Evolutionary conservation across 2,329 filamentous ascomycete genomes (phyloP).

Genomic region (Pleoardoris graminearum): DNA sequence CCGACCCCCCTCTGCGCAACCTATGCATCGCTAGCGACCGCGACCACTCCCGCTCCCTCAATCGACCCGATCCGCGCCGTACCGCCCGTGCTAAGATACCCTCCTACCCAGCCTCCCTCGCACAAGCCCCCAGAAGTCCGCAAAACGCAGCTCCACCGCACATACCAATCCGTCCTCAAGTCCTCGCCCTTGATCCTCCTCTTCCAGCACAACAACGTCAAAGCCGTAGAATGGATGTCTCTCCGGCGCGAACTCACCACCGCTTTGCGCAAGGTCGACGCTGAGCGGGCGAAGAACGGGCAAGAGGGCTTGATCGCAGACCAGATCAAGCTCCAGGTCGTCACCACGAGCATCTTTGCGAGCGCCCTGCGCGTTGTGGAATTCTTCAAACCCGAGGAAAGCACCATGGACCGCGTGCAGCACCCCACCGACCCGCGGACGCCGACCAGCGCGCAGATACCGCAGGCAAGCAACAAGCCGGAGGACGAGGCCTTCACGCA

Average conservation of each 20-base stretch:
- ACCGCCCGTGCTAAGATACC: constrained; percentile 55
- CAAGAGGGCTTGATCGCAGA: constrained; percentile 54
- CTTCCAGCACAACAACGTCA: constrained; percentile 80
- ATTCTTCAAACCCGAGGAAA: constrained; percentile 61
- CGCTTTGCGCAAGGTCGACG: constrained; percentile 68
- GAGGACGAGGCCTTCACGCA: constrained; percentile 62
- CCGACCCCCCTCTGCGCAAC: constrained; percentile 42
- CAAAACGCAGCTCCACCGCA: constrained; percentile 84
- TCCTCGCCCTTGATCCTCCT: constrained; percentile 83
- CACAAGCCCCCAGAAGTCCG: constrained; percentile 83
- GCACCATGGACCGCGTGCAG: constrained; percentile 22
- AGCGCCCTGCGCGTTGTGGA: constrained; percentile 84
- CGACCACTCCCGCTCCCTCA: constrained; percentile 57
- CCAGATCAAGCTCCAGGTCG: constrained; percentile 74
- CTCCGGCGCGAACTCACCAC: constrained; percentile 69
- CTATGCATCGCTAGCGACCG: constrained; percentile 57
- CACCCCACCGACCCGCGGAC: constrained; percentile 39
- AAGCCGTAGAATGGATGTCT: constrained; percentile 72
- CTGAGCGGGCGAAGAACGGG: constrained; percentile 64
- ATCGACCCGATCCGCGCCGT: constrained; percentile 53
- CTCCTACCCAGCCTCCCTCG: constrained; percentile 78
- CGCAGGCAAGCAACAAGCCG: constrained; percentile 31
- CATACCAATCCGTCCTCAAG: constrained; percentile 85
- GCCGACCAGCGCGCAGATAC: constrained; percentile 39
- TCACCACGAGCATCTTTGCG: constrained; percentile 88